phyloP scores from a whole-genome alignment of 768 basidiomycete genomes.

The Hydnomerulius pinastri region DNA sequence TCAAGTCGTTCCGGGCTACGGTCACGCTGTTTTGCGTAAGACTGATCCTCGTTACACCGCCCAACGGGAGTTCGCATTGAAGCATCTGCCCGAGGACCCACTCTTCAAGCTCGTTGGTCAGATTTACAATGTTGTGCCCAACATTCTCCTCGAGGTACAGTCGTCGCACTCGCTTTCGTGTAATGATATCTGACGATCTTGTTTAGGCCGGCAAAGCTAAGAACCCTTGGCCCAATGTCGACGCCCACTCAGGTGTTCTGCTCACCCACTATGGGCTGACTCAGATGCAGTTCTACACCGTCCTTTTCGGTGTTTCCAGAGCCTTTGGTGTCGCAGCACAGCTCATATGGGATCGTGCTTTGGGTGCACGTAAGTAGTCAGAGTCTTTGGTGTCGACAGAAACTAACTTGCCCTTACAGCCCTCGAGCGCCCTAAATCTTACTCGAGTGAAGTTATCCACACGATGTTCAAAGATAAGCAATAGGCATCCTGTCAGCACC shows the following conservation, averaged over 20 bases:
- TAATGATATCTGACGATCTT: not conserved
- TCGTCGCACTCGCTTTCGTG: conserved; percentile 4
- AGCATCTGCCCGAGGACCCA: conserved; percentile 84
- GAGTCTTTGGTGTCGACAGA: not conserved
- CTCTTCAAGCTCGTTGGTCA: conserved; percentile 94
- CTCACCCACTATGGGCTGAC: conserved; percentile 83
- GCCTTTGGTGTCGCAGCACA: conserved; percentile 89
- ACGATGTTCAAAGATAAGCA: conserved; percentile 64
- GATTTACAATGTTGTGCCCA: conserved; percentile 85
- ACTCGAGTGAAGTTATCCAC: conserved; percentile 77
- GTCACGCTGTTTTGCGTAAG: conserved; percentile 85
- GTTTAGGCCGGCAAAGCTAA: conserved; percentile 84
- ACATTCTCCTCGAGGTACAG: conserved; percentile 82
- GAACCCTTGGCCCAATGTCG: conserved; percentile 97
- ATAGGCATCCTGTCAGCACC: conserved; percentile 6
- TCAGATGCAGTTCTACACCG: conserved; percentile 97
- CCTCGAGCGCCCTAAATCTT: conserved; percentile 90
- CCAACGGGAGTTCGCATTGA: conserved; percentile 85
- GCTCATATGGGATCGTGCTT: conserved; percentile 91
- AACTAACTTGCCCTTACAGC: conserved; percentile 44
- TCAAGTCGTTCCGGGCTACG: conserved; percentile 93
- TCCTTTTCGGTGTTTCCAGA: conserved; percentile 95
- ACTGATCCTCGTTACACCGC: conserved; percentile 92
- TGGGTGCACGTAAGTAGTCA: conserved; percentile 80
- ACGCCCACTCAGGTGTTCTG: conserved; percentile 93